phyloP scores from a whole-genome alignment of 2,329 filamentous ascomycete genomes.

The Decorospora gaudefroyi region DNA sequence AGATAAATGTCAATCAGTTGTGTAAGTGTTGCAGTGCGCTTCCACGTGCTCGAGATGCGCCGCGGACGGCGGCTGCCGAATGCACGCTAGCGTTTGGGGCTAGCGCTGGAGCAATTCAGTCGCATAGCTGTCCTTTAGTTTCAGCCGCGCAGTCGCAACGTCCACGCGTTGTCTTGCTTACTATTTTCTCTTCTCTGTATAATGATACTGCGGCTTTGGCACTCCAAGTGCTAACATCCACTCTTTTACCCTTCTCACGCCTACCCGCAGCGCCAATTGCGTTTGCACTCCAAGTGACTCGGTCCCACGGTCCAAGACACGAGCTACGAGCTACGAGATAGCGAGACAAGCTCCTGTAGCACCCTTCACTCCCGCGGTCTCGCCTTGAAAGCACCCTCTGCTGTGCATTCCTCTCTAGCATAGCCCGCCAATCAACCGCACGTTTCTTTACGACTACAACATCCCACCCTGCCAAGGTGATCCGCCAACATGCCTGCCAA shows the following conservation, averaged over 20 bases:
- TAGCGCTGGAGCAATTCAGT: constrained; percentile 24
- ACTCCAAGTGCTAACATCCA: constrained; percentile 29
- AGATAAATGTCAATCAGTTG: neutral
- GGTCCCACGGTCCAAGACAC: constrained; percentile 7
- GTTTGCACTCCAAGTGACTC: constrained; percentile 13
- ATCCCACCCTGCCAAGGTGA: constrained; percentile 21
- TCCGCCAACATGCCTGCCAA: constrained; percentile 73
- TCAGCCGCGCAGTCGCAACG: constrained; percentile 33
- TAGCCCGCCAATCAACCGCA: neutral
- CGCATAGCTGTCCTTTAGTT: constrained; percentile 42
- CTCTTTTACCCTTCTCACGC: constrained; percentile 19
- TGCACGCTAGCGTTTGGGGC: constrained; percentile 25
- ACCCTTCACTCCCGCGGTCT: constrained; percentile 21
- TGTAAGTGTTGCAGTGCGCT: constrained; percentile 5
- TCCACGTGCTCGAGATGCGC: constrained; percentile 22
- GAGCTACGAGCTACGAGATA: constrained; percentile 5
- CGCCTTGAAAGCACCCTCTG: constrained; percentile 12
- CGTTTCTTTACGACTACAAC: neutral
- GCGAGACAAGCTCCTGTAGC: constrained; percentile 13
- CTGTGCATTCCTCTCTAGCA: constrained; percentile 6
- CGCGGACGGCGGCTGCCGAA: constrained; percentile 15
- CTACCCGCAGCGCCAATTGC: constrained; percentile 17
- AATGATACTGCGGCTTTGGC: constrained; percentile 31
- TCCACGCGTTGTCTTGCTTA: constrained; percentile 27
- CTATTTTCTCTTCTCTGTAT: constrained; percentile 26